Base-by-base conservation (phyloP, 2,329 filamentous ascomycete species). In the Penicillium frequentans region DNA sequence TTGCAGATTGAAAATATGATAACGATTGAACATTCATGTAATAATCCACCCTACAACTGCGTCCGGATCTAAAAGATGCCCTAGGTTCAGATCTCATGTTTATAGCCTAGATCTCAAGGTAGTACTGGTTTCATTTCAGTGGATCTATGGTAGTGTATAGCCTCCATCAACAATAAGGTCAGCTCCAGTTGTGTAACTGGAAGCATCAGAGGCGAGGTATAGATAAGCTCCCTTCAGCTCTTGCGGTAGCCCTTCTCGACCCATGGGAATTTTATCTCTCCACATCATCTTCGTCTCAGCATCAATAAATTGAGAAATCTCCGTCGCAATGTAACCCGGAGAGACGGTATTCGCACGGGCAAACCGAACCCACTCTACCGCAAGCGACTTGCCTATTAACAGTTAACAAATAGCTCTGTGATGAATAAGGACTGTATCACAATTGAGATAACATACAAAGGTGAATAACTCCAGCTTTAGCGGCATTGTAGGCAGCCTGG, bases 201-300 rank as follows among this genome's bases (percentile, higher is more conserved):
- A 85, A 4, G 90, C 90, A 74, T 96, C 90, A 14, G 87, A 90
- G 19, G 90, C 89, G 55, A 96, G 80, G 75, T 92, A 95, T 48
- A 96, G 76, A 72, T 90, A 96, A 19, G 88, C 88, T 21, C 90
- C 91, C 79, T 93, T 93, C 65, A 96, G 81, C 79, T 96, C 91
- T 58, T 85, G 83, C 3, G 85, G 79, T 62, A 86, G 81, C 10
- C 88, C 91, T 70, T 92, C 88, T 63, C 91, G 71, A 77, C 86
- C 89, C 86, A 95, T 89, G 10, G 90, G 90, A 42, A 88, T 93
- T 82, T 90, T 93, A 68, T 86, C 85, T 70, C 85, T 86, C 88
- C 90, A 93, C 57, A 89, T 80, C 45, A 83, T 80, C 81, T 90
- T 90, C 3, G 84, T 87, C 65, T 90, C 88, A 9, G 79, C 68